Base-by-base conservation (phyloP, 257 asterid species). In the Nicotiana undulata region DNA sequence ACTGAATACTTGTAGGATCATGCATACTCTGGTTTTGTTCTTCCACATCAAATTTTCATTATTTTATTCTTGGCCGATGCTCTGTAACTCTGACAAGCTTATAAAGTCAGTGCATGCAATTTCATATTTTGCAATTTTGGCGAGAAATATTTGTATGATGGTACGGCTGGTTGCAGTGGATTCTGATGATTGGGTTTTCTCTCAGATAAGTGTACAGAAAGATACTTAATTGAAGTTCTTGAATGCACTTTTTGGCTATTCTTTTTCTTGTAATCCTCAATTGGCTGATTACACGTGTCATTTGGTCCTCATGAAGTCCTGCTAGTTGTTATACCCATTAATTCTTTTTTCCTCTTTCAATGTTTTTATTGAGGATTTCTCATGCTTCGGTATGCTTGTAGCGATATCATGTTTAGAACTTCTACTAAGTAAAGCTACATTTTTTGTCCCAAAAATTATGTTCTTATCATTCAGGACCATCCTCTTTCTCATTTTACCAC, bases 391-490 rank as follows among this genome's bases (percentile, higher is more conserved):
- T 29, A 22, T 70, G 24, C 40, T 74, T 74, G 26, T 74, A 32
- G 20, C 26, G 26, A 26, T 46, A 24, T 15, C 24, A 46, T 46
- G 61, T 74, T 49, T 7, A 15, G 61, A 46, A 24, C 9, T 74
- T 46, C 16, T 49, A 49, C 11, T 15, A 49, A 74, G 60, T 74
- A 49, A 74, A 74, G 44, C 61, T 9, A 24, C 61, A 74, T 74
- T 59, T 49, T 49, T 74, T 44, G 58, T 70, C 77, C 67, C 81
- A 77, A 77, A 58, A 77, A 16, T 20, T 59, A 34, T 77, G n/a
- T 77, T 70, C 9, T 40, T 11, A 9, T 72, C 8, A 72, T 72
- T 72, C 22, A 24, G 53, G 32, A 12, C 15, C n/a, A 20, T 72
- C 53, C 40, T 72, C 78, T 44, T 72, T 12, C 58, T 72, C 61